Percentiles rank a stretch among this genome's conserved stretches.
Conservation (phyloP, 305 asterid genomes). For the Rubia tinctorum region DNA sequence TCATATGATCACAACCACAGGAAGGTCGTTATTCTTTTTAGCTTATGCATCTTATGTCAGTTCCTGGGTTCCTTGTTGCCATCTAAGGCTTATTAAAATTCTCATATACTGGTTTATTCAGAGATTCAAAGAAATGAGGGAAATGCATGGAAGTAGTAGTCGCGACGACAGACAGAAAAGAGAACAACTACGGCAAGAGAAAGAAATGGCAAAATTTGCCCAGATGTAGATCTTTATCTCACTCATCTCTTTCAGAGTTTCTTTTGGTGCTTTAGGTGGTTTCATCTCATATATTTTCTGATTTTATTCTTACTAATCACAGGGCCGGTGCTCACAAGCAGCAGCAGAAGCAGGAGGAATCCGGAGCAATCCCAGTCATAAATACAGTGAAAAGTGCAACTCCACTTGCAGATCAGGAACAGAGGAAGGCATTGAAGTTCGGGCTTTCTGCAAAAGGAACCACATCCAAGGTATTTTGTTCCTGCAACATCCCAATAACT, state of each 20-base stretch:
- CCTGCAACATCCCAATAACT: too few species aligned
- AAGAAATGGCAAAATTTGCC: slow-evolving; percentile 85
- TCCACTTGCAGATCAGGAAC: slow-evolving; percentile 84
- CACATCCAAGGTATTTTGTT: slow-evolving; percentile 48
- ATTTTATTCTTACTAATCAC: not conserved
- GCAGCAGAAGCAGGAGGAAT: slow-evolving; percentile 57
- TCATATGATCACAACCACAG: slow-evolving; percentile 99
- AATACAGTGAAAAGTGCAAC: slow-evolving; percentile 53
- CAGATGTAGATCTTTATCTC: slow-evolving; percentile 52
- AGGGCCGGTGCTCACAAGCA: slow-evolving; percentile 84
- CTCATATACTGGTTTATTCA: slow-evolving; percentile 23
- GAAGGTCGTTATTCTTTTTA: slow-evolving; percentile 47
- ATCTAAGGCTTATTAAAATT: slow-evolving; percentile 11
- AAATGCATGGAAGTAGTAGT: slow-evolving; percentile 95
- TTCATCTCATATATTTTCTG: slow-evolving; percentile 4
- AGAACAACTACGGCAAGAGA: slow-evolving; percentile 89
- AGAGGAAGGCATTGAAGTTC: slow-evolving; percentile 72
- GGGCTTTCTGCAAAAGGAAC: slow-evolving; percentile 84
- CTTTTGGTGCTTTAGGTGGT: not conserved
- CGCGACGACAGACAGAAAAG: slow-evolving; percentile 95
- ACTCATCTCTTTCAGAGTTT: not conserved
- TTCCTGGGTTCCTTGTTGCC: slow-evolving; percentile 12
- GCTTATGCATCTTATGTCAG: slow-evolving; percentile 11
- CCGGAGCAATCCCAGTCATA: slow-evolving; percentile 28
- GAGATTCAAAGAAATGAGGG: slow-evolving; percentile 98